A percentile compares a stretch with the other conserved stretches of the same genome.
These are phyloP conservation scores for Pouteria campechiana DNA, from an alignment of 179 eudicot species.

Conservation along the genomic window DNA sequence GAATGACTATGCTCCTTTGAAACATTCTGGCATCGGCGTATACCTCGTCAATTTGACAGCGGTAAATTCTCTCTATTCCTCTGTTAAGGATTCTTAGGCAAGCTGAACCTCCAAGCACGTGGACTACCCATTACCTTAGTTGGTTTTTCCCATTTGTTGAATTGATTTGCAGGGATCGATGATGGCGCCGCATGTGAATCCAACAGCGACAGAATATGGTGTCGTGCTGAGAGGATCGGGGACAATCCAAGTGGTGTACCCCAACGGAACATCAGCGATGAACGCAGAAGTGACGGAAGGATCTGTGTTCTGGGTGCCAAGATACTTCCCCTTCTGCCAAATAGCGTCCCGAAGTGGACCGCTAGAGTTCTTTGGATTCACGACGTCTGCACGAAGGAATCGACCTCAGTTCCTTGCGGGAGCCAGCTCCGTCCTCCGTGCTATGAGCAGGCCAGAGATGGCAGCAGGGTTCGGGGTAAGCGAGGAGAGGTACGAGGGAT, in stretches of 20 bases:
- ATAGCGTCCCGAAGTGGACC: conserved; percentile 67
- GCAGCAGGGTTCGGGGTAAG: conserved; percentile 63
- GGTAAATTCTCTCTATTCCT: conserved; percentile 40
- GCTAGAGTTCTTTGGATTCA: conserved; percentile 79
- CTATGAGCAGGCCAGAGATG: conserved; percentile 52
- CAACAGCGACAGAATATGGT: conserved; percentile 70
- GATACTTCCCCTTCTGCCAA: conserved; percentile 89
- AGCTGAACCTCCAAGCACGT: no score
- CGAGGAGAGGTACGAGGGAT: conserved; percentile 23
- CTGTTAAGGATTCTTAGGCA: no score
- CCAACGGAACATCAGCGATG: conserved; percentile 69
- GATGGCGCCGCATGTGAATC: conserved; percentile 95
- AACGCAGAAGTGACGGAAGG: conserved; percentile 59
- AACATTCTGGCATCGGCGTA: conserved; percentile 42
- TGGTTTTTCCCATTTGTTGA: background rate
- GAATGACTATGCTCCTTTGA: conserved; percentile 43
- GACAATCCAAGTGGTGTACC: conserved; percentile 59
- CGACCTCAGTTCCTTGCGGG: conserved; percentile 81
- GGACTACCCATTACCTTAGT: no score
- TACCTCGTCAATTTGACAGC: conserved; percentile 74
- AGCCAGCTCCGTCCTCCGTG: conserved; percentile 35
- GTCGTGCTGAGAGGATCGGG: conserved; percentile 62
- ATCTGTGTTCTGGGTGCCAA: conserved; percentile 66
- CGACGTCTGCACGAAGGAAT: conserved; percentile 59
- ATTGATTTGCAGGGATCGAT: conserved; percentile 51